Base-by-base conservation (phyloP, 805 yeast species). In the Priceomyces fermenticarens region DNA sequence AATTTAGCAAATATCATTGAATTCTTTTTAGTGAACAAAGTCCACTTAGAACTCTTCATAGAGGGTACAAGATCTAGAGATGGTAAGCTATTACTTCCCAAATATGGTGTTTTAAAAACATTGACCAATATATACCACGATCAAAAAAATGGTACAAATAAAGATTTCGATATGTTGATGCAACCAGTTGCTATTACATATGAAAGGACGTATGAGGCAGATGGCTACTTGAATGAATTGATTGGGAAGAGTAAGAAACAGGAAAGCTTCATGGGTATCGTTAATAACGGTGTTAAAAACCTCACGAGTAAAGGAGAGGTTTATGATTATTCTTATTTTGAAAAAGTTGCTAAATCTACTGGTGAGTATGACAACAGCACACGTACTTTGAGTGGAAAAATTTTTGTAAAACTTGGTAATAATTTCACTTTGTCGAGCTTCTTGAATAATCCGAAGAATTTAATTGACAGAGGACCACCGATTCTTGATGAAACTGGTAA, bases 51-150 rank as follows among this genome's bases (percentile, higher is more conserved):
- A 52, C 78, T 81, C 44, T 80, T 80, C 49, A 75, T 80, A 38
- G 85, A 80, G 55, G 85, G 85, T n/a, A 77, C 83, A 1, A 68
- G 85, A 30, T 78, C 84, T 2, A 65, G 85, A 43, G 80, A 80
- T 45, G 85, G 85, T n/a, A 80, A 80, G 51, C 60, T 80, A 27
- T 64, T 80, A 15, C 65, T 80, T 17, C 85, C 85, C 10, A 80
- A 80, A 53, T 78, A 75, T 51, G 85, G 85, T 4, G 73, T 80
- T 35, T 65, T 80, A 46, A 80, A 79, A 54, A 73, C 70, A 35
- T 62, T 79, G 32, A 60, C 73, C 28, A 75, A 74, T 41, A 65
- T 78, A 11, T 67, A 75, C 28, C 52, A 69, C 20, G 56, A 67
- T 15, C 80, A 79, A 37, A 34, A 45, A 6, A 44, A 48, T 17